Conservation (phyloP, 2,329 filamentous ascomycete species). For the Cercospora sp. region DNA sequence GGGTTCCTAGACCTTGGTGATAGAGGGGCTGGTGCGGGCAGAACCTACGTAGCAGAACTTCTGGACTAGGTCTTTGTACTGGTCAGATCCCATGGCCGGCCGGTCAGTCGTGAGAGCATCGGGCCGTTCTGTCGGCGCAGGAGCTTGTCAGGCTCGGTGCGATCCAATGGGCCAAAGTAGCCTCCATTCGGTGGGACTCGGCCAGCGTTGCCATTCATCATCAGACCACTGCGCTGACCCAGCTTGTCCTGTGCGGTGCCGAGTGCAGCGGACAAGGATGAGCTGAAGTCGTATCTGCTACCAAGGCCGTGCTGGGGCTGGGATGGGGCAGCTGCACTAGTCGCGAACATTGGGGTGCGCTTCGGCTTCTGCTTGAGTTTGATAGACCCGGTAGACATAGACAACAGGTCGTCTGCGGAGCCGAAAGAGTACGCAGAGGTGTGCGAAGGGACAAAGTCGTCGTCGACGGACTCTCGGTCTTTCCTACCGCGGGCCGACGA, state of each 20-base stretch:
- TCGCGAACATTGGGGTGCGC: conserved; percentile 57
- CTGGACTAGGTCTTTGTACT: conserved; percentile 95
- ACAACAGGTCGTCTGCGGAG: conserved; percentile 48
- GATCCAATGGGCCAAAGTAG: conserved; percentile 43
- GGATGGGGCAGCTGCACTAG: conserved; percentile 46
- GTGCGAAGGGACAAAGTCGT: conserved; percentile 64
- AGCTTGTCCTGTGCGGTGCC: conserved; percentile 68
- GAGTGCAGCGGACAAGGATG: conserved; percentile 83
- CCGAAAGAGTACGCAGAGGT: conserved; percentile 48
- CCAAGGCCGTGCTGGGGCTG: conserved; percentile 65
- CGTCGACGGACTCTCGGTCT: conserved; percentile 58
- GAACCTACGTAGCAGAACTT: conserved; percentile 99
- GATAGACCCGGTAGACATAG: conserved; percentile 61
- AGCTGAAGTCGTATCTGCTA: conserved; percentile 92
- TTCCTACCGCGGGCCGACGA: conserved; percentile 52
- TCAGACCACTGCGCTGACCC: conserved; percentile 57
- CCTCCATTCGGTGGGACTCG: conserved; percentile 44
- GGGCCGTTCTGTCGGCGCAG: conserved; percentile 43
- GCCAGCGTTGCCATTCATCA: conserved; percentile 33
- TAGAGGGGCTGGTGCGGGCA: conserved; percentile 38
- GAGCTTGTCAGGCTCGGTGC: conserved; percentile 36
- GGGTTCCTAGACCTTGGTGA: conserved; percentile 31
- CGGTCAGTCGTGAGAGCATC: conserved; percentile 61
- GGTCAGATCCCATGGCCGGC: conserved; percentile 76
- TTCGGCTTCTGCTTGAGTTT: conserved; percentile 72